Evolutionary conservation across 768 basidiomycete species (phyloP).

Genomic region (Coprinopsis marcescibilis): DNA sequence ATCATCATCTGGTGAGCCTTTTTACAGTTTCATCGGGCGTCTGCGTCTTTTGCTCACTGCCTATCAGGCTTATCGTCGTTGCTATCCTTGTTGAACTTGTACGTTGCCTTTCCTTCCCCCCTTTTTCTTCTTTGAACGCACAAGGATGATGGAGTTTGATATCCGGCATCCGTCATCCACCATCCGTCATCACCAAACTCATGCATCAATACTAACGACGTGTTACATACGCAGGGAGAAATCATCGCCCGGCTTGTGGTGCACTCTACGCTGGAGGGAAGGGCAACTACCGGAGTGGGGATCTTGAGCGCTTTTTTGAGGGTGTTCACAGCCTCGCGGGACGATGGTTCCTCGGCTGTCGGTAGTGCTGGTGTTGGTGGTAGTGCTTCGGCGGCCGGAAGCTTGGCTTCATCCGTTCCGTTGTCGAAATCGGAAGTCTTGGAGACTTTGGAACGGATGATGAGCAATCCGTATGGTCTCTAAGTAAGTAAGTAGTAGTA

Average conservation of each 20-base stretch:
- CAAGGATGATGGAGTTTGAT: no score
- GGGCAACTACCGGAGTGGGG: slow-evolving; percentile 1
- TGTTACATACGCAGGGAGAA: slow-evolving; percentile 51
- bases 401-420: no score
- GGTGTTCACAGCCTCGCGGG: no score
- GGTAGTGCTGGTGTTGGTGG: no score
- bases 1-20: slow-evolving; percentile 39
- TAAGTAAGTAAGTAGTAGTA: no score
- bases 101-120: slow-evolving; percentile 20
- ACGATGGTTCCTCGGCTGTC: no score
- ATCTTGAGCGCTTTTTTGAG: no score
- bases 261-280: slow-evolving; percentile 44
- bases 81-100: slow-evolving; percentile 87
- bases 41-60: slow-evolving; percentile 12
- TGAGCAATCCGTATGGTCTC: no score
- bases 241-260: slow-evolving; percentile 72
- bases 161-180: no score
- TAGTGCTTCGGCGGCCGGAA: no score
- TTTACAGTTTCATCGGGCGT: not conserved
- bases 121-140: slow-evolving; percentile 1
- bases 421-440: slow-evolving; percentile 35
- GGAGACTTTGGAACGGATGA: slow-evolving; percentile 37
- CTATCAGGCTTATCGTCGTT: slow-evolving; percentile 75
- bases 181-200: no score
- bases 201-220: not conserved